phyloP scores from a whole-genome alignment of 441 rosid genomes.

The Syzygium malaccense region DNA sequence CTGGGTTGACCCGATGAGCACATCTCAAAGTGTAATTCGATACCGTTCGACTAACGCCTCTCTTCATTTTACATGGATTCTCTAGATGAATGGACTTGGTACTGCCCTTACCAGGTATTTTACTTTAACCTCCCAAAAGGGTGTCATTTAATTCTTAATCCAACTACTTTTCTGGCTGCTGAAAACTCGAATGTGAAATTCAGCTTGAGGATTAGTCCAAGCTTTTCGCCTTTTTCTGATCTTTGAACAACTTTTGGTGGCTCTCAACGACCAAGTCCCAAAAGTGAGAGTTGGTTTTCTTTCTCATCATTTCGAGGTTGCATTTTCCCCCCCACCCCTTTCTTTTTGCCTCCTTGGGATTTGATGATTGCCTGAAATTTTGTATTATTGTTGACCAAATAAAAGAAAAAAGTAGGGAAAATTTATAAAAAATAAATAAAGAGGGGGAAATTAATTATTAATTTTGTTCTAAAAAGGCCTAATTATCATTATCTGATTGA shows the following conservation, averaged over 20 bases:
- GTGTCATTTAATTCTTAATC: not conserved
- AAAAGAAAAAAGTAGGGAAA: not conserved
- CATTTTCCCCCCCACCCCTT: not conserved
- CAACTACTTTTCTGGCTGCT: not conserved
- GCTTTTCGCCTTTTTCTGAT: not conserved
- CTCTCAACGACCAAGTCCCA: not conserved
- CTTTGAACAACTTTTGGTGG: not conserved
- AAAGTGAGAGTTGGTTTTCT: not conserved
- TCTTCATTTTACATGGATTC: not conserved
- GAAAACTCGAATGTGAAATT: not conserved
- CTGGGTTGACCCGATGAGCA: not conserved
- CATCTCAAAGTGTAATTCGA: not conserved
- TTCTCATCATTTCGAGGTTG: not conserved
- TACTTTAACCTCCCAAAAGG: not conserved
- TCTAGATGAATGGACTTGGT: not conserved
- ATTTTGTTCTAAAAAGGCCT: not conserved
- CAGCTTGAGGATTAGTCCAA: not conserved
- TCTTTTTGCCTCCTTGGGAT: not conserved
- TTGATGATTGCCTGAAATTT: not conserved
- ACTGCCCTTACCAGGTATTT: not conserved
- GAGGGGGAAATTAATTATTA: not conserved
- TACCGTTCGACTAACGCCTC: not conserved
- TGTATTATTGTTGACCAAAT: not conserved
- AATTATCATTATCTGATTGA: not conserved
- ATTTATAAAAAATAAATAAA: not conserved